Conservation (phyloP, 768 basidiomycete genomes). For the Paxillus involutus region DNA sequence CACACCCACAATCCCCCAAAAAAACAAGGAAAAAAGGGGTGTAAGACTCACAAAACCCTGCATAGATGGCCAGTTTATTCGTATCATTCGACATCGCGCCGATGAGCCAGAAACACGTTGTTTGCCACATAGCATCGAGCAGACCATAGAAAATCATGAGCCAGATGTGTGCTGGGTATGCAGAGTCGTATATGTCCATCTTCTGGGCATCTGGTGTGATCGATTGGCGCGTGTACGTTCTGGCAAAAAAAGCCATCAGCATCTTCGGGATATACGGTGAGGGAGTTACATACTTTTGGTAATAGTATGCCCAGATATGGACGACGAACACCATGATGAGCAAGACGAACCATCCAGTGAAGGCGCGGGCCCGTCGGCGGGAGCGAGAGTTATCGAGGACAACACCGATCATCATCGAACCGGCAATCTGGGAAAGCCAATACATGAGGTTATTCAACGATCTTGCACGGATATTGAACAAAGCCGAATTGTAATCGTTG, state of each 20-base stretch:
- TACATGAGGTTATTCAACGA: constrained; percentile 78
- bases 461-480: constrained; percentile 76
- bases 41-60: constrained; percentile 61
- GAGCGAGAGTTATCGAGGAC: constrained; percentile 58
- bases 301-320: constrained; percentile 75
- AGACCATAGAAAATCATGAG: constrained; percentile 71
- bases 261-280: neutral
- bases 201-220: constrained; percentile 39
- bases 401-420: constrained; percentile 65
- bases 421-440: constrained; percentile 77
- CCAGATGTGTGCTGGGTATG: constrained; percentile 38
- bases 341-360: constrained; percentile 62
- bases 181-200: constrained; percentile 50
- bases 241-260: constrained; percentile 3
- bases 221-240: constrained; percentile 59
- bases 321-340: constrained; percentile 62
- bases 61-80: constrained; percentile 71
- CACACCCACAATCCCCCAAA: no score
- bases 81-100: constrained; percentile 84
- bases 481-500: constrained; percentile 70
- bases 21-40: no score
- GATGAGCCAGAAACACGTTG: constrained; percentile 75
- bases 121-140: constrained; percentile 83
- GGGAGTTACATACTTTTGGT: constrained; percentile 54
- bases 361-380: constrained; percentile 64